These are phyloP conservation scores for Mortierella alpina DNA, from an alignment of 192 early-diverging fungal genomes.

Conservation along the genomic window DNA sequence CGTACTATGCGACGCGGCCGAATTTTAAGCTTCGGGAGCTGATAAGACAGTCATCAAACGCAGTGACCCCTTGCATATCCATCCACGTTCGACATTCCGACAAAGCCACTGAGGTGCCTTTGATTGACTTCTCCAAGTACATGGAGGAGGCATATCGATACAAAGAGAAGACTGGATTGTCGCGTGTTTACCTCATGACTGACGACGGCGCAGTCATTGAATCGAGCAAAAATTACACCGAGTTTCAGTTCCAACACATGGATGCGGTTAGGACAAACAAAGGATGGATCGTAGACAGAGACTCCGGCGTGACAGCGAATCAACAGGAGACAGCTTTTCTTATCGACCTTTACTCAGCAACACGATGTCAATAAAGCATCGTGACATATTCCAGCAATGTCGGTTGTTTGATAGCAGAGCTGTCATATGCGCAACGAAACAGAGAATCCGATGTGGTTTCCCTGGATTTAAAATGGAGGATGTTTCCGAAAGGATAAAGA, in stretches of 20 bases:
- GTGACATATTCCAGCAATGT: constrained; percentile 36
- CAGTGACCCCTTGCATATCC: constrained; percentile 17
- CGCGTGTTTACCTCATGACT: constrained; percentile 26
- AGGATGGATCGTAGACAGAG: constrained; percentile 8
- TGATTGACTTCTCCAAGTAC: constrained; percentile 16
- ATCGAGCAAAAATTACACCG: constrained; percentile 13
- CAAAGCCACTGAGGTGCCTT: background rate
- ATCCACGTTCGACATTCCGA: constrained; percentile 36
- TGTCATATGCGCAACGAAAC: constrained; percentile 12
- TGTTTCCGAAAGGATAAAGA: too few species aligned
- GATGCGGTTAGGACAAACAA: constrained; percentile 21
- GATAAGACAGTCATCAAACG: background rate
- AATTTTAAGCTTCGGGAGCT: constrained; percentile 1
- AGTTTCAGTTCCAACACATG: constrained; percentile 11
- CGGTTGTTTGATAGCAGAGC: constrained; percentile 17
- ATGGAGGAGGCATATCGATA: constrained; percentile 13
- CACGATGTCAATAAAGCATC: constrained; percentile 23
- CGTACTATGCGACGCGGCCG: constrained; percentile 26
- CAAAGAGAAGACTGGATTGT: constrained; percentile 8
- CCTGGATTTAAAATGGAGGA: constrained; percentile 14
- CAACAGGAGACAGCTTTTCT: constrained; percentile 15
- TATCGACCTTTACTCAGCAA: constrained; percentile 16
- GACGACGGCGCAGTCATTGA: constrained; percentile 24
- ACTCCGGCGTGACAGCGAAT: constrained; percentile 2
- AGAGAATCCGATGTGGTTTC: constrained; percentile 16